Base-by-base conservation (phyloP, 371 early-diverging fungal species). In the Chytridiales sp. region DNA sequence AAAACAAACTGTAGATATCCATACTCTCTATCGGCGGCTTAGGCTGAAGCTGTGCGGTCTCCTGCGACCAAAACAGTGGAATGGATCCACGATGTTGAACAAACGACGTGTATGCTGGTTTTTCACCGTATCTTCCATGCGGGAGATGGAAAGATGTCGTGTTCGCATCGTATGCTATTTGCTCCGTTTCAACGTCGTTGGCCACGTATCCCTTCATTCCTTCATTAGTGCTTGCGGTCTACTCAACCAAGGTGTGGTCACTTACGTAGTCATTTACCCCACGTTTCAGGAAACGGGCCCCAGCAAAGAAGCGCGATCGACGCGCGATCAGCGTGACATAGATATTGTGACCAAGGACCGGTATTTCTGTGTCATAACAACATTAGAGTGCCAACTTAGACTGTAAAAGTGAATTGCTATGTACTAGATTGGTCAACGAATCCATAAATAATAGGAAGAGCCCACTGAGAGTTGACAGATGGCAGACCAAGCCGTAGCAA, bases 121-220 rank as follows among this genome's bases (percentile, higher is more conserved):
- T 91, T 35, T 77, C 44, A 21, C 72, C 70, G 24, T 60, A 53
- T 8, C 61, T 61, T 1, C 72, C 64, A 1, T 32, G 61, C 19
- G 75, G 68, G 17, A n/a, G 24, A 49, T 47, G 67, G 50, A 93
- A 90, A 4, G 91, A 88, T 0, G 95, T 95, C 0, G 91, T 85
- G 8, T 85, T 84, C 77, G 90, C 89, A 50, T 94, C 95, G 26
- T 88, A 79, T 0, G 95, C 95, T 58, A 98, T 97, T 72, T 98
- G 98, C 71, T 99, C 99, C 0, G 98, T 98, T 72, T 99, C 99
- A 4, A 99, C 99, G 61, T 97, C 98, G 74, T 99, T 99, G 2
- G 99, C 98, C 4, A 95, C 96, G 76, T 89, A 91, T 0, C 97
- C 95, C 77, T 91, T 59, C 36, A 0, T 35, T n/a, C n/a, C n/a